These are phyloP conservation scores for Sphaerulina vaccinii DNA, from an alignment of 2,329 filamentous ascomycete genomes.

Conservation along the genomic window DNA sequence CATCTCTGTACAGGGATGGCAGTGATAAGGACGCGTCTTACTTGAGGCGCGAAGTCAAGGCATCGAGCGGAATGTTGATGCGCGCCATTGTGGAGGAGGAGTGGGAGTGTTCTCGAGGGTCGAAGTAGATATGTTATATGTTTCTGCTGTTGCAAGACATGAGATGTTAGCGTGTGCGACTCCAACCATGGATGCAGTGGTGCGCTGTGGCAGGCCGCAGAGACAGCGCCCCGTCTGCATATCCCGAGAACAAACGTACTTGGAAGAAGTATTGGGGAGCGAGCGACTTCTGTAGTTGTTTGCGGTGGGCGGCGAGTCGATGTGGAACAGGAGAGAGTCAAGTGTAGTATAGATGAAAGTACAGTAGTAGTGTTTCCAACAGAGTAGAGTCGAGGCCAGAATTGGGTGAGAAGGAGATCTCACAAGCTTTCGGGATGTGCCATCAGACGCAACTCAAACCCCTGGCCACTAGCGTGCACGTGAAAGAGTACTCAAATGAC, in stretches of 20 bases:
- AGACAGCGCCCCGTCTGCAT: too few species aligned
- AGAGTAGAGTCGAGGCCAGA: too few species aligned
- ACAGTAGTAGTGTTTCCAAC: background rate
- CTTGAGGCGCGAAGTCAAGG: conserved; percentile 86
- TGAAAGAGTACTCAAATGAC: background rate
- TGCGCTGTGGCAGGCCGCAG: background rate
- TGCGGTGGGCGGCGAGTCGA: background rate
- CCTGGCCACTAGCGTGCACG: background rate
- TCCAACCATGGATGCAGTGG: conserved; percentile 2
- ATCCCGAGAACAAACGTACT: conserved; percentile 4
- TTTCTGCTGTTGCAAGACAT: conserved; percentile 8
- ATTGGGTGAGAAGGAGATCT: background rate
- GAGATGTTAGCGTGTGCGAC: conserved; percentile 4
- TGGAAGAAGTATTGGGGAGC: conserved; percentile 5
- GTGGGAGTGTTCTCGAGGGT: background rate
- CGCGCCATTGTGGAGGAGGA: conserved; percentile 45
- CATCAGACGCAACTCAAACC: background rate
- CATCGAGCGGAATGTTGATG: conserved; percentile 89
- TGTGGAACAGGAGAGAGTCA: background rate
- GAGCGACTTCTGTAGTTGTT: conserved; percentile 6
- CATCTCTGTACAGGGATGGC: background rate
- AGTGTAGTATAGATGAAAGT: background rate
- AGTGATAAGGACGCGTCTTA: conserved; percentile 12
- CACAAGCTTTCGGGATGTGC: background rate
- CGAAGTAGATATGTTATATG: background rate